These are phyloP conservation scores for Fusarium sp. DNA, from an alignment of 2,329 filamentous ascomycete genomes.

Conservation along the genomic window DNA sequence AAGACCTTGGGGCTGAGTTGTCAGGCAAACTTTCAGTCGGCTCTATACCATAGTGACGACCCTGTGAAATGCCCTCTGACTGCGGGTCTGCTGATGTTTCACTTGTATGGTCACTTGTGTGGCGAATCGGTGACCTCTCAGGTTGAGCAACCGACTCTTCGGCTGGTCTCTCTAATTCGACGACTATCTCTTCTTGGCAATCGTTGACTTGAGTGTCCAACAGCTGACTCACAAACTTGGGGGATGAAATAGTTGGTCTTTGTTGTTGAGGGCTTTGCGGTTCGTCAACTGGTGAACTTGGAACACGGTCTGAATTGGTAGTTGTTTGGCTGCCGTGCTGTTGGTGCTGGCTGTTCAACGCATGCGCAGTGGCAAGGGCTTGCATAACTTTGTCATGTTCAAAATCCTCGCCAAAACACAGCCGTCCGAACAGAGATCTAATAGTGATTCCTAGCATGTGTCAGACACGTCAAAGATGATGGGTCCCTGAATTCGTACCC, in stretches of 20 bases:
- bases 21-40: neutral
- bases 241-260: neutral
- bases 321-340: slow-evolving; percentile 34
- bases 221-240: slow-evolving; percentile 3
- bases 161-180: neutral
- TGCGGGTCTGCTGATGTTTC: neutral
- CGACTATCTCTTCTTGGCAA: neutral
- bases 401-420: slow-evolving; percentile 72
- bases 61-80: neutral
- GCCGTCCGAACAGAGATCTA: slow-evolving; percentile 73
- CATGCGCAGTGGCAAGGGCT: slow-evolving; percentile 6
- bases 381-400: slow-evolving; percentile 73
- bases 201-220: slow-evolving; percentile 13
- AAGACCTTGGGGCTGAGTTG: neutral
- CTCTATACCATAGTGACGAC: neutral
- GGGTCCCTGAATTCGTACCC: slow-evolving; percentile 42
- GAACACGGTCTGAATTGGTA: slow-evolving; percentile 4
- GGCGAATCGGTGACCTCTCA: neutral
- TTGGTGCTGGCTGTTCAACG: neutral
- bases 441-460: slow-evolving; percentile 66
- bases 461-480: neutral
- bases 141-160: neutral
- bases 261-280: neutral
- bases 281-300: slow-evolving; percentile 14
- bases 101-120: neutral